Conservation (phyloP, 352 stramenopile species). For the Globisporangium acanthophoron region DNA sequence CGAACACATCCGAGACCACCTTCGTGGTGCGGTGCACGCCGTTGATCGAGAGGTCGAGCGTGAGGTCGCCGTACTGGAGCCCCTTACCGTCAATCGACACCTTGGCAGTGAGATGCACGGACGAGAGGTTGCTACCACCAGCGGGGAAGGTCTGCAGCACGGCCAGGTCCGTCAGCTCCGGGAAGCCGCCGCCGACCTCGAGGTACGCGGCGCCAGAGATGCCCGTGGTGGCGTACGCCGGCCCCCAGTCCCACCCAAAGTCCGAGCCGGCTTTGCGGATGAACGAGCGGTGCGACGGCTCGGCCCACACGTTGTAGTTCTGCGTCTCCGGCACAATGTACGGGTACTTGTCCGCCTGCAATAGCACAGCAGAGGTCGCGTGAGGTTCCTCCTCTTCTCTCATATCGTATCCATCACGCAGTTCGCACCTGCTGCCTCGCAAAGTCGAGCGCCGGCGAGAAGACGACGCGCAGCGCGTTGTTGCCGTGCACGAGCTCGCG, state of each 20-base stretch:
- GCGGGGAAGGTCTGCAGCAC: conserved; percentile 35
- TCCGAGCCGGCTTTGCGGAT: conserved; percentile 81
- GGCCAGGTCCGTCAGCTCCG: conserved; percentile 32
- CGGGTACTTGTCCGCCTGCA: conserved; percentile 50
- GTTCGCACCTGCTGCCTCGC: conserved; percentile 28
- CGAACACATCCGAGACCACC: conserved; percentile 11
- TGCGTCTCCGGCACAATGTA: conserved; percentile 71
- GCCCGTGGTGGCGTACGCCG: conserved; percentile 57
- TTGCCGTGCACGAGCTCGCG: conserved; percentile 10
- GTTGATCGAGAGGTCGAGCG: conserved; percentile 47
- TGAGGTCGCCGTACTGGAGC: conserved; percentile 26
- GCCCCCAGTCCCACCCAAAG: conserved; percentile 88
- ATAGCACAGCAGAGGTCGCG: conserved; percentile 1
- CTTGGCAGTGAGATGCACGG: conserved; percentile 33
- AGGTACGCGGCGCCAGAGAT: conserved; percentile 53
- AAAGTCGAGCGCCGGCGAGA: conserved; percentile 51
- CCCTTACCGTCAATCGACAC: conserved; percentile 27
- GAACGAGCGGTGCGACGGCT: conserved; percentile 73
- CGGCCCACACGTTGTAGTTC: conserved; percentile 79
- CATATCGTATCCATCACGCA: too few species aligned
- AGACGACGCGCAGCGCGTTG: conserved; percentile 58
- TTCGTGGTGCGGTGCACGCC: conserved; percentile 18
- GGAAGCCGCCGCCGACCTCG: conserved; percentile 18
- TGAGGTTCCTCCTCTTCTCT: neutral
- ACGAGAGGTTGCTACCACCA: conserved; percentile 23